Conservation (phyloP, 768 basidiomycete genomes). For the Tremella yokohamensis region DNA sequence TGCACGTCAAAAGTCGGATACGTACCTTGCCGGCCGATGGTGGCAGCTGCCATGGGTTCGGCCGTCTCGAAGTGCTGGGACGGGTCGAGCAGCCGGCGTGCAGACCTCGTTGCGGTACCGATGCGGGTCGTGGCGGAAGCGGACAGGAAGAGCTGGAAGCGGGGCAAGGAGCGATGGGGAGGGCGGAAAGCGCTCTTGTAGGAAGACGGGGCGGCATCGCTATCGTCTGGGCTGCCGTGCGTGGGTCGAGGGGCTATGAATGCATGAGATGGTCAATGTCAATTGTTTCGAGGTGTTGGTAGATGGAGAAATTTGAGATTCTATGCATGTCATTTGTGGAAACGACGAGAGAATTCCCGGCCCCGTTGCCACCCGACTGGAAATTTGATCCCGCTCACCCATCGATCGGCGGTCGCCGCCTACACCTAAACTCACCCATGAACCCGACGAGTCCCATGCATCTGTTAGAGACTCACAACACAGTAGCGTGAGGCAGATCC, state of each 20-base stretch:
- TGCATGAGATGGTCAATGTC: not conserved
- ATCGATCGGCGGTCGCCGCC: too few species aligned
- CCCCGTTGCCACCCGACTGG: too few species aligned
- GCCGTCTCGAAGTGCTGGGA: not conserved
- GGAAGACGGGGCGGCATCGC: conserved; percentile 22
- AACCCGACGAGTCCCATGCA: too few species aligned
- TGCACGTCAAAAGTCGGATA: not conserved
- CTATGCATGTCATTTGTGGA: not conserved
- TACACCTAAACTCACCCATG: too few species aligned
- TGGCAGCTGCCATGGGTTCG: conserved; percentile 1
- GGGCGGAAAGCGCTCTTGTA: conserved; percentile 12
- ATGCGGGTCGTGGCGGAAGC: conserved; percentile 9
- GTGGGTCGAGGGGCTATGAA: not conserved
- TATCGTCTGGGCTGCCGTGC: not conserved
- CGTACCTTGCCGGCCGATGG: not conserved
- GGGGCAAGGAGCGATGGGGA: conserved; percentile 9
- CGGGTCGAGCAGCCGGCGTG: not conserved
- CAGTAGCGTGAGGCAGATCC: too few species aligned
- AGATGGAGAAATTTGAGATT: not conserved
- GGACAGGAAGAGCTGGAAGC: conserved; percentile 15
- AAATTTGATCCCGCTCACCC: too few species aligned
- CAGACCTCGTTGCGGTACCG: conserved; percentile 6
- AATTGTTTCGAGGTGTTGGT: conserved; percentile 3
- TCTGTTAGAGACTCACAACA: too few species aligned
- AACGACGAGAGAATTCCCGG: not conserved